phyloP scores from a whole-genome alignment of 2,329 filamentous ascomycete species.

The Hypoxylon sp. region DNA sequence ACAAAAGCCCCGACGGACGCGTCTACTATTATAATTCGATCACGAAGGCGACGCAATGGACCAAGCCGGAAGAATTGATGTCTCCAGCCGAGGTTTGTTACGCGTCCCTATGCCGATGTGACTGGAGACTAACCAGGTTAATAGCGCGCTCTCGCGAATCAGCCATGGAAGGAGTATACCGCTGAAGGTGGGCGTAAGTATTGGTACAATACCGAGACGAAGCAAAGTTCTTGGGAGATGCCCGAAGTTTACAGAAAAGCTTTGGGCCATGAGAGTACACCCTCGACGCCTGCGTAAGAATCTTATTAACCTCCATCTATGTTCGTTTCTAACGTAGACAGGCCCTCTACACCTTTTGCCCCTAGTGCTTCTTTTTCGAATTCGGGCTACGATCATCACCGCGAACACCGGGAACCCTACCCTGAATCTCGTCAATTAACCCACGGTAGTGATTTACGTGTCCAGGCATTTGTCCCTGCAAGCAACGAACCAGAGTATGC shows the following conservation, averaged over 20 bases:
- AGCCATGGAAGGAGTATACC: conserved; percentile 94
- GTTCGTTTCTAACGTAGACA: conserved; percentile 38
- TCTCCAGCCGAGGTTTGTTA: conserved; percentile 78
- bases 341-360: conserved; percentile 59
- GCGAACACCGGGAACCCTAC: conserved; percentile 56
- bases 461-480: conserved; percentile 72
- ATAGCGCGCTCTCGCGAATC: conserved; percentile 82
- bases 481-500: conserved; percentile 82
- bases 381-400: conserved; percentile 55
- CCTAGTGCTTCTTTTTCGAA: conserved; percentile 55
- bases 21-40: conserved; percentile 91
- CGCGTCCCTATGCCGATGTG: conserved; percentile 32
- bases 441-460: conserved; percentile 67
- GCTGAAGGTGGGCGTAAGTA: conserved; percentile 90
- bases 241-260: conserved; percentile 85
- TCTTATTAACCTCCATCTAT: not conserved
- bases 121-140: conserved; percentile 40
- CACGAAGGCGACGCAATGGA: conserved; percentile 93
- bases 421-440: conserved; percentile 71
- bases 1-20: conserved; percentile 83
- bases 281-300: conserved; percentile 60
- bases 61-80: conserved; percentile 92
- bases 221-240: conserved; percentile 95
- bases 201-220: conserved; percentile 94
- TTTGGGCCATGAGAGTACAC: conserved; percentile 69